Evolutionary conservation across 345 rosid species (phyloP), one percentile per base, ranked within the genome.

Genomic region (Cardamine occulta): DNA sequence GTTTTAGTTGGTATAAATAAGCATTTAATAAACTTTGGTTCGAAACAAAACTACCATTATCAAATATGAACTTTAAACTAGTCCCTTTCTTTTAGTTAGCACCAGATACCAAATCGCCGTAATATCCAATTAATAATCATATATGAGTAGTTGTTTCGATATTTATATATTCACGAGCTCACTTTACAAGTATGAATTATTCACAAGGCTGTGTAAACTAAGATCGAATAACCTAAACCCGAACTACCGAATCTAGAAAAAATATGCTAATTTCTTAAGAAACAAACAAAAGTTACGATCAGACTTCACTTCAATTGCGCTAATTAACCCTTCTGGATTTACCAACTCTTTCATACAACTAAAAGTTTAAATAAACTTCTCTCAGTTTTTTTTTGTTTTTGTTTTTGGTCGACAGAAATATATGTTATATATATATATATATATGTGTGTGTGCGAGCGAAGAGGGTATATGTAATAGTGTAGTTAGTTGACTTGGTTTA

Each of bases 31-130:
- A 62, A 53, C 51, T 60, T 45, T n/a, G 9, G 21, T 45, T 45
- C 21, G 51, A n/a, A 45, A 45, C 51, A 45, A 45, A 45, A 15
- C 8, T n/a, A 45, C 8, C 3, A 47, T 7, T n/a, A 47, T 47
- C 21, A 47, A 44, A 44, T 17, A 47, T 47, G 21, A 47, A 7
- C 10, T n/a, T n/a, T 47, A 63, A 40, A 72, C 15, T 5, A 17
- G 18, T 48, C 67, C 35, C 12, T 63, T 63, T 24, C 67, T 4
- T 63, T 63, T 42, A 23, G 52, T 39, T 40, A 42, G 69, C 53
- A 72, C 31, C 69, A 39, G 63, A 37, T 62, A 37, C 68, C 76
- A 28, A 49, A 61, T 61, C 60, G 34, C 61, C 52, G 29, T 35
- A 17, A 5, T 18, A 39, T 51, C 53, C 32, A 72, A 24, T 61